phyloP scores from a whole-genome alignment of 2,329 filamentous ascomycete genomes.

The Mollisia scopiformis region DNA sequence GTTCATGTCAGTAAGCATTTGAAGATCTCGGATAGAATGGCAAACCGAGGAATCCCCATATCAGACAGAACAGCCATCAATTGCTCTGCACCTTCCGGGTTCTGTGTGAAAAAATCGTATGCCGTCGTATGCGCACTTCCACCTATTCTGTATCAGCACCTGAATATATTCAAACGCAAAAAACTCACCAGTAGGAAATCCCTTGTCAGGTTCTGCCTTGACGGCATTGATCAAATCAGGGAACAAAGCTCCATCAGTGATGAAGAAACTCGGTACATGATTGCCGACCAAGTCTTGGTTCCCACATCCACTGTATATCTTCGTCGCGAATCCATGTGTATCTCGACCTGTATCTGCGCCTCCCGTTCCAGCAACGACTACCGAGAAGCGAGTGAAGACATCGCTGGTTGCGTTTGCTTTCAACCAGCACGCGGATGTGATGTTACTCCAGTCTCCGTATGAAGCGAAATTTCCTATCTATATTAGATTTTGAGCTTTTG shows the following conservation, averaged over 20 bases:
- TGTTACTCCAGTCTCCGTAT: constrained; percentile 7
- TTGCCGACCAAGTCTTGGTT: constrained; percentile 56
- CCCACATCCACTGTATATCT: constrained; percentile 53
- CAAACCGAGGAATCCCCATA: constrained; percentile 50
- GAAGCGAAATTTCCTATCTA: constrained; percentile 6
- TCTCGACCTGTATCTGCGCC: constrained; percentile 49
- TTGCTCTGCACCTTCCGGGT: constrained; percentile 45
- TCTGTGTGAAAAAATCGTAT: constrained; percentile 49
- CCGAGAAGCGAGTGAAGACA: constrained; percentile 59
- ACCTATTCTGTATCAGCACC: constrained; percentile 13
- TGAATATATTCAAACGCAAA: neutral
- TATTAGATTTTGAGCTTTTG: neutral
- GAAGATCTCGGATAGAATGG: constrained; percentile 29
- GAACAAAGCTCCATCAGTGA: constrained; percentile 51
- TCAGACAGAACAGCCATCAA: constrained; percentile 55
- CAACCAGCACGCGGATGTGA: constrained; percentile 43
- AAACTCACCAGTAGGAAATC: constrained; percentile 32
- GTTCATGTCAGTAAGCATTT: neutral
- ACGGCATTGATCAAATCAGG: constrained; percentile 49
- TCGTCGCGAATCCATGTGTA: constrained; percentile 50
- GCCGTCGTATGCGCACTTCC: constrained; percentile 38
- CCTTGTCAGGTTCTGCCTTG: constrained; percentile 45
- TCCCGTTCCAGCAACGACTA: constrained; percentile 47
- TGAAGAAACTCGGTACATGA: constrained; percentile 48
- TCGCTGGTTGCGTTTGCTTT: constrained; percentile 56